Percentiles rank a stretch among this genome's conserved stretches.
Conservation (phyloP, 2,329 filamentous ascomycete genomes). For the Fusarium kyushuense region DNA sequence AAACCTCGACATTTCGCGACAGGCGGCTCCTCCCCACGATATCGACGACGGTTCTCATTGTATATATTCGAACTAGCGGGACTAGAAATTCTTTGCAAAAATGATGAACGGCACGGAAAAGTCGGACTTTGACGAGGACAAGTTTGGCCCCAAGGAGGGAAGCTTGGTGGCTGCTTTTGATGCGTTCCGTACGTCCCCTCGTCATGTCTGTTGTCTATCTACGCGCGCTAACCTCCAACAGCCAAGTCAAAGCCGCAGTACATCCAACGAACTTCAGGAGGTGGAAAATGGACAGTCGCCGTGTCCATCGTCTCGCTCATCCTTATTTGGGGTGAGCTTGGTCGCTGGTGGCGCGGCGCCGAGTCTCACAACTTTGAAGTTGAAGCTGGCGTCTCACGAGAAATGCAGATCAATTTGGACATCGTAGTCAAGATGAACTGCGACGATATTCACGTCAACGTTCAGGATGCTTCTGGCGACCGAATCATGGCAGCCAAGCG, state of each 20-base stretch:
- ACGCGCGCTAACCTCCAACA: constrained; percentile 54
- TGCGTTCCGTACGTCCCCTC: constrained; percentile 81
- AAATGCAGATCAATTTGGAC: constrained; percentile 94
- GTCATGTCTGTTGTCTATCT: neutral
- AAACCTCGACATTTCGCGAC: constrained; percentile 13
- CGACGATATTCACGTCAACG: constrained; percentile 90
- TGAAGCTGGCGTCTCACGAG: constrained; percentile 88
- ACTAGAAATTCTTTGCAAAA: constrained; percentile 18
- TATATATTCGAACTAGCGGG: constrained; percentile 35
- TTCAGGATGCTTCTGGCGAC: constrained; percentile 95
- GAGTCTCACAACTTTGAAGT: constrained; percentile 93
- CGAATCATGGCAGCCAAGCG: constrained; percentile 84
- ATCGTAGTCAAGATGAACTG: constrained; percentile 92
- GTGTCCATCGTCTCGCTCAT: constrained; percentile 80
- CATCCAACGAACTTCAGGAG: constrained; percentile 83
- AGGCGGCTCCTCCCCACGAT: neutral
- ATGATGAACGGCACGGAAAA: constrained; percentile 84
- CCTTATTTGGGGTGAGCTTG: constrained; percentile 82
- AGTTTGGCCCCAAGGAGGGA: constrained; percentile 78
- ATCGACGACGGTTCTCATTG: constrained; percentile 5
- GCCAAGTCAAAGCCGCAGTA: constrained; percentile 97
- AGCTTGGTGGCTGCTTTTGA: constrained; percentile 87
- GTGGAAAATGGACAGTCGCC: constrained; percentile 92
- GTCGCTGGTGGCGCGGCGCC: constrained; percentile 84
- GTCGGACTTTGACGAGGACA: constrained; percentile 76